A percentile compares a stretch with the other conserved stretches of the same genome.
Evolutionary conservation across 2,329 filamentous ascomycete genomes (phyloP).

Genomic region (Fusarium albidum): DNA sequence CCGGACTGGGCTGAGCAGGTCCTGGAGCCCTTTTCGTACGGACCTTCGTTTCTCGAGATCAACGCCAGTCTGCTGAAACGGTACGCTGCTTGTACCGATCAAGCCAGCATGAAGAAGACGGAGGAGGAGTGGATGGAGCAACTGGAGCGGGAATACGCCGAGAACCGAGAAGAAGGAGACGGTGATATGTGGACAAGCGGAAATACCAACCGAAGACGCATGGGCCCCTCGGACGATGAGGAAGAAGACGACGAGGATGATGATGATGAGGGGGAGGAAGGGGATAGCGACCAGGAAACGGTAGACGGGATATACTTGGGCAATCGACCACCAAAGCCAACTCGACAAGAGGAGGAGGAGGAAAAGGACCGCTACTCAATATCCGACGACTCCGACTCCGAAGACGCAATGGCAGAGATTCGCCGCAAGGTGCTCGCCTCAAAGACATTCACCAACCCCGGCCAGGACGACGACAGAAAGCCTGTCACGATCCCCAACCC

Average conservation of each 20-base stretch:
- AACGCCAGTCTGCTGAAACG: slow-evolving; percentile 82
- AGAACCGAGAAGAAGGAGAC: slow-evolving; percentile 74
- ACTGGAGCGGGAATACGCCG: slow-evolving; percentile 87
- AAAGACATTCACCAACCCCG: slow-evolving; percentile 75
- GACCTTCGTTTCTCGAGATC: slow-evolving; percentile 87
- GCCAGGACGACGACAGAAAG: slow-evolving; percentile 58
- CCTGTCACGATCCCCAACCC: slow-evolving; percentile 71
- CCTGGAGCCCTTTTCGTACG: slow-evolving; percentile 86
- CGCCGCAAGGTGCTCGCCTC: slow-evolving; percentile 89
- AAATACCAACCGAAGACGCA: slow-evolving; percentile 77
- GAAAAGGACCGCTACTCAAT: slow-evolving; percentile 75
- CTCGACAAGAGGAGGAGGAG: slow-evolving; percentile 49
- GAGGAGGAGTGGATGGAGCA: slow-evolving; percentile 90
- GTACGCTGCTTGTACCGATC: slow-evolving; percentile 85
- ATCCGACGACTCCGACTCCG: slow-evolving; percentile 83
- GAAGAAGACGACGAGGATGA: slow-evolving; percentile 59
- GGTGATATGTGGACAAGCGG: slow-evolving; percentile 90
- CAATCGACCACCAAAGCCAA: slow-evolving; percentile 53
- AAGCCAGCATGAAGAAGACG: slow-evolving; percentile 82
- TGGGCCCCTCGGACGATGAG: slow-evolving; percentile 65
- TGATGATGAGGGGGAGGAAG: slow-evolving; percentile 57
- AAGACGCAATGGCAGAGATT: slow-evolving; percentile 88
- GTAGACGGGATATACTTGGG: slow-evolving; percentile 69
- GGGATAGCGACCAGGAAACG: slow-evolving; percentile 54
- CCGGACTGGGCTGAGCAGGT: slow-evolving; percentile 89